phyloP scores from a whole-genome alignment of 78 protist genomes.

The Ministeria vibrans region DNA sequence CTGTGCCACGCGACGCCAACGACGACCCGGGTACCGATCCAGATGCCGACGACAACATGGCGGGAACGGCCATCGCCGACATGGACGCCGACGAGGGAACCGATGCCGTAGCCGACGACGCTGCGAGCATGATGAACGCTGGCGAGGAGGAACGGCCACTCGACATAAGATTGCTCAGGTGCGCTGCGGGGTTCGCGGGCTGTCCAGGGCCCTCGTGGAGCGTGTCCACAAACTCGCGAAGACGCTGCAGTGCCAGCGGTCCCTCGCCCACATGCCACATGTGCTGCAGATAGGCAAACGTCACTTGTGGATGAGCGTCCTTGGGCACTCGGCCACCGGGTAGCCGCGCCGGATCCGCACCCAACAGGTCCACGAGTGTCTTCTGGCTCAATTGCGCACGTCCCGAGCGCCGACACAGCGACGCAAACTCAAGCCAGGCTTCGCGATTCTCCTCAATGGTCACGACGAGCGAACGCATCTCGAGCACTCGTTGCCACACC shows the following conservation, averaged over 20 bases:
- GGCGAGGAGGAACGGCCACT: not conserved
- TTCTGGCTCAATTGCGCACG: constrained; percentile 52
- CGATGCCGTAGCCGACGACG: no score
- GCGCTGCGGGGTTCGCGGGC: not conserved
- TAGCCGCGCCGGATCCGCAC: not conserved
- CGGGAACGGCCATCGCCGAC: not conserved
- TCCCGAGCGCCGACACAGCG: constrained; percentile 73
- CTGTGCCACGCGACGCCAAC: no score
- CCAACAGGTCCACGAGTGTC: constrained; percentile 34
- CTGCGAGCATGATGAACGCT: no score
- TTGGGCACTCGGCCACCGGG: constrained; percentile 16
- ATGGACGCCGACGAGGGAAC: not conserved
- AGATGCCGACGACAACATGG: no score
- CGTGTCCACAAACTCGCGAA: not conserved
- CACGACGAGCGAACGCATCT: constrained; percentile 73
- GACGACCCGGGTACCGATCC: no score
- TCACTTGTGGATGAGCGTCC: constrained; percentile 60
- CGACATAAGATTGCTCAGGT: not conserved
- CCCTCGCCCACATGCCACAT: constrained; percentile 46
- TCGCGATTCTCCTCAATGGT: constrained; percentile 67
- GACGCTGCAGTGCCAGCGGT: not conserved
- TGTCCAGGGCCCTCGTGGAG: not conserved
- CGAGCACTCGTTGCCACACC: constrained; percentile 86
- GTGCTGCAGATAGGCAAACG: constrained; percentile 75
- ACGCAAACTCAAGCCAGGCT: constrained; percentile 71